A percentile compares a stretch with the other conserved stretches of the same genome.
Evolutionary conservation across 31 red algal genomes (phyloP).

Genomic region (Asparagopsis taxiformis): DNA sequence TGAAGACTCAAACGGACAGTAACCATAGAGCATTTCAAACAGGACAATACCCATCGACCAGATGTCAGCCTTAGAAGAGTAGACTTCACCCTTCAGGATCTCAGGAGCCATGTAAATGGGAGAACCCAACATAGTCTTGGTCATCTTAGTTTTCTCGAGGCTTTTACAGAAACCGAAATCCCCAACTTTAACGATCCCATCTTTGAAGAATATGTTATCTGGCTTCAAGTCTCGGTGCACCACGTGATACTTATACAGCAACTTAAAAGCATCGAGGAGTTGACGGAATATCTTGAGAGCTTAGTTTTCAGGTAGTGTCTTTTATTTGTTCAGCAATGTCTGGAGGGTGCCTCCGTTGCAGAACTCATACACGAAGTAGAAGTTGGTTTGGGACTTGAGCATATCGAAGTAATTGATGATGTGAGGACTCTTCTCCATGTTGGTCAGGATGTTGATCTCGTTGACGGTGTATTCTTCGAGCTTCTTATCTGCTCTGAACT

Average conservation of each 20-base stretch:
- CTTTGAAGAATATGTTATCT: slow-evolving; percentile 41
- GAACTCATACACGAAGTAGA: no score
- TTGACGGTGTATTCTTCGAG: no score
- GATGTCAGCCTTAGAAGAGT: slow-evolving; percentile 15
- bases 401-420: no score
- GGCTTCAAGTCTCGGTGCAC: slow-evolving; percentile 72
- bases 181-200: slow-evolving; percentile 32
- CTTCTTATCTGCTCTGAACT: no score
- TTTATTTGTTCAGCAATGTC: not conserved
- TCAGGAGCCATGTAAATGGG: slow-evolving; percentile 39
- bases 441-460: no score
- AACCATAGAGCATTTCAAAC: slow-evolving; percentile 27
- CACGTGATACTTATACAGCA: slow-evolving; percentile 15
- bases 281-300: slow-evolving; percentile 10
- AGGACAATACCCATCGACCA: slow-evolving; percentile 28
- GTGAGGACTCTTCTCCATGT: no score
- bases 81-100: not conserved
- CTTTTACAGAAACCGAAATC: slow-evolving; percentile 64
- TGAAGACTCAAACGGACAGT: no score
- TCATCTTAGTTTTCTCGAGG: not conserved
- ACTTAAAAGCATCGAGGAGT: slow-evolving; percentile 10
- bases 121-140: slow-evolving; percentile 7
- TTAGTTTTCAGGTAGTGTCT: no score
- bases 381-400: no score
- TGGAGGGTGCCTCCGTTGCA: not conserved